Evolutionary conservation across 345 rosid species (phyloP), one percentile per base, ranked within the genome.

Genomic region (Acer negundo): DNA sequence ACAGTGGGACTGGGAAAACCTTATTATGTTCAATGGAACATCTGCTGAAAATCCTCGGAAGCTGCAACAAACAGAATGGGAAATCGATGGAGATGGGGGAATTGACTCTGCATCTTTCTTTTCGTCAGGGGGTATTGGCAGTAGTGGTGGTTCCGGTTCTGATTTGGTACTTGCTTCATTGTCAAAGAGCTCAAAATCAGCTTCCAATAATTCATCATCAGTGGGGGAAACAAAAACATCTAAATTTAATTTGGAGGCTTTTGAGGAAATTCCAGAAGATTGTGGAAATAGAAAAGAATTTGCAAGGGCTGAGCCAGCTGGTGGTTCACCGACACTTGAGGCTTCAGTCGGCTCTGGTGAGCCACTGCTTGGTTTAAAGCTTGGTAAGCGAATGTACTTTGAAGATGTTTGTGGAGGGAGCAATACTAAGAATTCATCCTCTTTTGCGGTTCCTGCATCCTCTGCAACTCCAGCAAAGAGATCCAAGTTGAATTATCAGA

Each of bases 1-100:
- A 74, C 92, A 82, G 80, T 92, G 97, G 94, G 98, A 92, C 64
- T 95, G 92, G 97, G 98, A 94, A n/a, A 90, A 85, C 69, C 79
- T 88, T 10, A 81, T 85, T 51, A 86, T 84, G 86, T 90, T 91
- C 76, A 86, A 84, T 84, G 69, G 86, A 16, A 84, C 87, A 63
- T 71, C 92, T 38, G 76, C 87, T 46, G 97, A 90, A 74, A 85
- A 75, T 74, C 82, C 88, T 10, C 87, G 85, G 82, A 90, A 91
- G 76, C 80, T 81, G 61, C 79, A 69, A 73, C 86, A 77, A 47
- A 49, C 83, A 62, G 94, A 90, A 69, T 89, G 94, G 93, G 95
- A 82, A 76, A 82, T 82, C 62, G 90, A 89, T 79, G 94, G 85
- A 28, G 97, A 89, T 59, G 90, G 80, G 62, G 91, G 88, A 53